phyloP scores from a whole-genome alignment of 441 rosid species.

The Corymbia citriodora region DNA sequence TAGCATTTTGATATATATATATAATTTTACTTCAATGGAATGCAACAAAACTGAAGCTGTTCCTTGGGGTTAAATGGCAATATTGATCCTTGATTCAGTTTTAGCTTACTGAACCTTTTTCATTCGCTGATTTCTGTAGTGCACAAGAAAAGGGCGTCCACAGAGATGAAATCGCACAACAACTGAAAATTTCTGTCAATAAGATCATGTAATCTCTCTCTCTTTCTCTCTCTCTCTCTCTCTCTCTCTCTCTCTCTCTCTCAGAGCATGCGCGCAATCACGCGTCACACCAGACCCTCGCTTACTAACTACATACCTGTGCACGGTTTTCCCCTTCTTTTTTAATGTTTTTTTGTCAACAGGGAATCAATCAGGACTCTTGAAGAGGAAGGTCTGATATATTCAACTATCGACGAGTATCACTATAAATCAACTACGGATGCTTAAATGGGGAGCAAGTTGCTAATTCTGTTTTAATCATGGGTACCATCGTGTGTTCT shows the following conservation, averaged over 20 bases:
- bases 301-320: neutral
- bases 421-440: constrained; percentile 71
- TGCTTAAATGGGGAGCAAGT: constrained; percentile 17
- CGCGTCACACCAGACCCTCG: neutral
- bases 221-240: neutral
- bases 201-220: constrained; percentile 60
- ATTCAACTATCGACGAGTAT: constrained; percentile 86
- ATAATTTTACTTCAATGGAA: neutral
- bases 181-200: constrained; percentile 64
- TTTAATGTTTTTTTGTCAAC: neutral
- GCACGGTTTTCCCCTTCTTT: neutral
- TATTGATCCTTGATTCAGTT: neutral
- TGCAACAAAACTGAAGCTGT: neutral
- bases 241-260: neutral
- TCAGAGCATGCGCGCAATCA: neutral
- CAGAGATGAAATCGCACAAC: constrained; percentile 61
- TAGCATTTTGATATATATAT: neutral
- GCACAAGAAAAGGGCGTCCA: constrained; percentile 77
- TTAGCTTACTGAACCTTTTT: neutral
- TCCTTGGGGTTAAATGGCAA: neutral
- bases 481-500: neutral
- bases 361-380: constrained; percentile 67
- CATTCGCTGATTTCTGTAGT: constrained; percentile 30
- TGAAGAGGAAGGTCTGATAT: constrained; percentile 85
- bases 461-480: neutral